Conservation (phyloP, 2,329 filamentous ascomycete genomes). For the Colletotrichum lentis region DNA sequence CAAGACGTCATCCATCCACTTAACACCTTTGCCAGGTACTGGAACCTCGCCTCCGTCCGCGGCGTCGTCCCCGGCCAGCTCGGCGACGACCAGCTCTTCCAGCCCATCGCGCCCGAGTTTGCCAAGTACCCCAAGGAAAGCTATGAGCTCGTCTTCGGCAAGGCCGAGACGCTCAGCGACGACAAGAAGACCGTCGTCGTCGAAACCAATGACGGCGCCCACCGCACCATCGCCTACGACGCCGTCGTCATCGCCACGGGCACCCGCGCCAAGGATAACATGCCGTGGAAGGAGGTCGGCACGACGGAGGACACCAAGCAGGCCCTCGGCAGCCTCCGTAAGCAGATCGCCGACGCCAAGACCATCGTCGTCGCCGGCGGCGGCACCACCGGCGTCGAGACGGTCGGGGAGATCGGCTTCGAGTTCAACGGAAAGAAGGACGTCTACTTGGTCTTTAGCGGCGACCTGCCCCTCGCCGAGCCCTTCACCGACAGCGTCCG, state of each 20-base stretch:
- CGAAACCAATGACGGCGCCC: constrained; percentile 42
- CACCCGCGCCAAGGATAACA: constrained; percentile 50
- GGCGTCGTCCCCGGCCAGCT: constrained; percentile 60
- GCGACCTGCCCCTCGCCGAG: constrained; percentile 50
- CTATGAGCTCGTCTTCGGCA: constrained; percentile 61
- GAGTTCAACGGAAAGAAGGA: constrained; percentile 58
- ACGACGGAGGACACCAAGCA: constrained; percentile 54
- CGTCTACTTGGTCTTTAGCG: constrained; percentile 54
- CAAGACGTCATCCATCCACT: background rate
- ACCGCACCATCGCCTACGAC: constrained; percentile 55
- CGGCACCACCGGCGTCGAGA: constrained; percentile 60
- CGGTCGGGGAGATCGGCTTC: constrained; percentile 60
- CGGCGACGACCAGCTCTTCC: constrained; percentile 57
- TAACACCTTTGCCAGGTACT: constrained; percentile 56
- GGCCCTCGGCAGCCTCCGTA: constrained; percentile 49
- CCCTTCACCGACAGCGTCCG: constrained; percentile 50
- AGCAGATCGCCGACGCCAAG: constrained; percentile 52
- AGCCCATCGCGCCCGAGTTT: constrained; percentile 56
- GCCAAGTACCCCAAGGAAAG: constrained; percentile 53
- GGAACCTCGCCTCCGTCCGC: constrained; percentile 65
- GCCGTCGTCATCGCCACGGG: constrained; percentile 65
- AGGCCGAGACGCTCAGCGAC: constrained; percentile 49
- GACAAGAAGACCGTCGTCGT: constrained; percentile 51
- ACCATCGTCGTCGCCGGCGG: constrained; percentile 62
- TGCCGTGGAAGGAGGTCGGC: constrained; percentile 60